Percentiles rank a stretch among this genome's conserved stretches.
Evolutionary conservation across 1,139 yeast genomes (phyloP).

Genomic region (Scheffersomyces stambukii): DNA sequence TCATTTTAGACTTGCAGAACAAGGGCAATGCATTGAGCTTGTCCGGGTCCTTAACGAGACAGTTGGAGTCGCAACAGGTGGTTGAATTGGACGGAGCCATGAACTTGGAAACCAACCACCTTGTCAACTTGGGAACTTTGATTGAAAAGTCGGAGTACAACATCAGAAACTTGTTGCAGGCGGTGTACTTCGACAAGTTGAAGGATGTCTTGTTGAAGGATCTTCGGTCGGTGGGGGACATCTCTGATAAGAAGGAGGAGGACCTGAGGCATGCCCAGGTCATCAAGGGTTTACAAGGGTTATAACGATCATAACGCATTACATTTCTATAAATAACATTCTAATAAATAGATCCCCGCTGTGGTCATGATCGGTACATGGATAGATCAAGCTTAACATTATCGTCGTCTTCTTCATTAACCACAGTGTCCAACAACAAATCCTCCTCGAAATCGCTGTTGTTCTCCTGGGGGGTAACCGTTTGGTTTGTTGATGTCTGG

Average conservation of each 20-base stretch:
- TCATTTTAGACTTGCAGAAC: constrained; percentile 62
- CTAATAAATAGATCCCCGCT: not conserved
- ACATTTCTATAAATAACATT: not conserved
- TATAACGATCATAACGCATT: constrained; percentile 9
- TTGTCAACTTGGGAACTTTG: constrained; percentile 79
- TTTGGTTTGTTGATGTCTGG: constrained; percentile 1
- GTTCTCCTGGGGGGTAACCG: constrained; percentile 1
- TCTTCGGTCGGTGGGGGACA: constrained; percentile 53
- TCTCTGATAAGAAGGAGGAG: constrained; percentile 35
- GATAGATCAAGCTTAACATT: constrained; percentile 24
- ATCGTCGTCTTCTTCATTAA: constrained; percentile 11
- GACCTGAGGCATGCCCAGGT: constrained; percentile 45
- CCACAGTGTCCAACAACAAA: constrained; percentile 8
- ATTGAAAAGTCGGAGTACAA: constrained; percentile 88
- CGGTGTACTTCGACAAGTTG: constrained; percentile 93
- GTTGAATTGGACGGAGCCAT: constrained; percentile 34
- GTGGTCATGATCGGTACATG: constrained; percentile 15
- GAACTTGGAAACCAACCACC: constrained; percentile 58
- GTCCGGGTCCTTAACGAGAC: constrained; percentile 85
- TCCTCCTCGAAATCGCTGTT: constrained; percentile 7
- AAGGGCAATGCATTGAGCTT: constrained; percentile 40
- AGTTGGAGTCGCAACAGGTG: constrained; percentile 49
- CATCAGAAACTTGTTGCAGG: constrained; percentile 82
- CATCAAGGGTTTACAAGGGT: constrained; percentile 43
- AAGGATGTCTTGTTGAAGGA: constrained; percentile 73